Evolutionary conservation across 139 green algal species (phyloP).

Genomic region (Chlorella sp.): DNA sequence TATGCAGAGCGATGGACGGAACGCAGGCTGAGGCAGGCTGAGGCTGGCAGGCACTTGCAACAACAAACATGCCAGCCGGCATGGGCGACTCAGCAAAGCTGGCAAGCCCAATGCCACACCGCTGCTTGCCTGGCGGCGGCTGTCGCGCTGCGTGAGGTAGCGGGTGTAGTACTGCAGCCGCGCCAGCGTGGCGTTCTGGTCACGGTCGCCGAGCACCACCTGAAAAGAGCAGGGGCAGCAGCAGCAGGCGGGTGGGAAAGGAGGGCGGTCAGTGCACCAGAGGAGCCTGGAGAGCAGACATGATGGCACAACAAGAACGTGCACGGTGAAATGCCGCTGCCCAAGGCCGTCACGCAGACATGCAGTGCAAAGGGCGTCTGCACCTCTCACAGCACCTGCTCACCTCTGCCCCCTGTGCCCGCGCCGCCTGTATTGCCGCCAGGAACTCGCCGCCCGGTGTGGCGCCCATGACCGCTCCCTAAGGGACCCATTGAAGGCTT

Average conservation of each 20-base stretch:
- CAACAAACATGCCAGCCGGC: no score
- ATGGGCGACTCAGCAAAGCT: no score
- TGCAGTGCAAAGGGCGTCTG: no score
- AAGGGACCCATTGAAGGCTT: no score
- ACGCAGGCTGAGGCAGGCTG: no score
- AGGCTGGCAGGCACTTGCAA: no score
- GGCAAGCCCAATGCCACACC: no score
- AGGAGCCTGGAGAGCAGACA: no score
- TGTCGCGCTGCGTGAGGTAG: slow-evolving; percentile 17
- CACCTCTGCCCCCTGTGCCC: background rate
- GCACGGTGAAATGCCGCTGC: no score
- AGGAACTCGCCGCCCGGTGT: slow-evolving; percentile 55
- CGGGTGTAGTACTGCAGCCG: slow-evolving; percentile 37
- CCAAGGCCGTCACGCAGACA: no score
- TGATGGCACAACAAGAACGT: no score
- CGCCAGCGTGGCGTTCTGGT: slow-evolving; percentile 46
- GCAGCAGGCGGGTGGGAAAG: background rate
- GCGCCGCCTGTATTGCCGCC: slow-evolving; percentile 5
- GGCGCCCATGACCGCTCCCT: slow-evolving; percentile 50
- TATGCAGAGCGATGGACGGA: no score
- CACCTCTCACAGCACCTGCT: background rate
- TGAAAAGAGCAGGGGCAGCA: background rate
- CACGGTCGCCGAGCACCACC: slow-evolving; percentile 50
- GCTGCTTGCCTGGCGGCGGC: background rate
- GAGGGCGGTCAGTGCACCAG: background rate